phyloP scores from a whole-genome alignment of 1,139 yeast genomes.

The Candida dubliniensis region DNA sequence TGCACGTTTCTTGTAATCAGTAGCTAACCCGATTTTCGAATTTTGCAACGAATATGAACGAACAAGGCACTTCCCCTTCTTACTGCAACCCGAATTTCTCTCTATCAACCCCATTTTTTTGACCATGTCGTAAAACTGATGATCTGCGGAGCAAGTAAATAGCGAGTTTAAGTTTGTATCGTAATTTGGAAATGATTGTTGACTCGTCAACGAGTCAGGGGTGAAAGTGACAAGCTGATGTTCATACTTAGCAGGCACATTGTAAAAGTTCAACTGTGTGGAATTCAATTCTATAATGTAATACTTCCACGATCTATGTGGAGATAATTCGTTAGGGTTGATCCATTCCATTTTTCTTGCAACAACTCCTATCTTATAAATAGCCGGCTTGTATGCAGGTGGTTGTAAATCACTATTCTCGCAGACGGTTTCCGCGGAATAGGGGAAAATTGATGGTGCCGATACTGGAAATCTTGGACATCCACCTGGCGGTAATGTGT shows the following conservation, averaged over 20 bases:
- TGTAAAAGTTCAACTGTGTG: slow-evolving; percentile 69
- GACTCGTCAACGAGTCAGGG: slow-evolving; percentile 16
- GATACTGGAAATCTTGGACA: slow-evolving; percentile 52
- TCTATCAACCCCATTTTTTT: slow-evolving; percentile 27
- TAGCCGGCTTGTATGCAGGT: slow-evolving; percentile 60
- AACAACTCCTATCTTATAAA: slow-evolving; percentile 53
- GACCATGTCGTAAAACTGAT: slow-evolving; percentile 37
- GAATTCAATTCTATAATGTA: slow-evolving; percentile 68
- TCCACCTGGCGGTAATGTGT: slow-evolving; percentile 47
- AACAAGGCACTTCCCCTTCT: slow-evolving; percentile 26
- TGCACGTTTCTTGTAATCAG: slow-evolving; percentile 62
- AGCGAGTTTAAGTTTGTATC: slow-evolving; percentile 19
- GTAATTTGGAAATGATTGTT: slow-evolving; percentile 13
- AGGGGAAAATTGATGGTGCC: slow-evolving; percentile 8
- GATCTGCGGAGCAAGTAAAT: slow-evolving; percentile 37
- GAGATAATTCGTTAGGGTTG: slow-evolving; percentile 64
- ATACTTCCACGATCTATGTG: slow-evolving; percentile 62
- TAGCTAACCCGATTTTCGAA: slow-evolving; percentile 68
- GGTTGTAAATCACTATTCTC: slow-evolving; percentile 18
- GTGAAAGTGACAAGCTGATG: slow-evolving; percentile 25
- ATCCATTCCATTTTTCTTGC: slow-evolving; percentile 64
- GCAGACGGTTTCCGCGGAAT: slow-evolving; percentile 8
- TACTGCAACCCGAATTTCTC: slow-evolving; percentile 6
- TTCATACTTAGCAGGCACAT: slow-evolving; percentile 37
- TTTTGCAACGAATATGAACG: slow-evolving; percentile 68